These are phyloP conservation scores for Aureobasidium sp. DNA, from an alignment of 2,329 filamentous ascomycete species.

Conservation along the genomic window DNA sequence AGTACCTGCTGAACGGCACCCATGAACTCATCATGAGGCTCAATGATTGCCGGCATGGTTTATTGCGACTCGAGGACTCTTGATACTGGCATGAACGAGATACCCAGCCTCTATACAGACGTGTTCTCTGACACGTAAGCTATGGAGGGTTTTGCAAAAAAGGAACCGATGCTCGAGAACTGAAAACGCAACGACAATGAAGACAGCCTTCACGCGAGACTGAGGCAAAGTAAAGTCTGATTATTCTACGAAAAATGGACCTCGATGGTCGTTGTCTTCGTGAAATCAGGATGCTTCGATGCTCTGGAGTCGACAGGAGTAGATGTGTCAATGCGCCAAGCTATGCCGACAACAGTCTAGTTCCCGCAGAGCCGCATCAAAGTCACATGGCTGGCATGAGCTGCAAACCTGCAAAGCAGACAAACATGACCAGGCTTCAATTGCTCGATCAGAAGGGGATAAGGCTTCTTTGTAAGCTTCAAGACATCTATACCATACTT, in stretches of 20 bases:
- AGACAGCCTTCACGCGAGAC: neutral
- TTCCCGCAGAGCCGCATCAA: conserved; percentile 2
- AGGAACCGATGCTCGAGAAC: neutral
- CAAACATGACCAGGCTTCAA: neutral
- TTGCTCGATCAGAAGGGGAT: neutral
- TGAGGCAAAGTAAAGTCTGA: neutral
- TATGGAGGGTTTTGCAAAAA: neutral
- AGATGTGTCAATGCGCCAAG: neutral
- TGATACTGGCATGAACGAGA: no score
- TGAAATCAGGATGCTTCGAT: neutral
- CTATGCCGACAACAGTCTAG: neutral
- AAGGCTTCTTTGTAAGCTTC: neutral
- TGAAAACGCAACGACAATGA: neutral
- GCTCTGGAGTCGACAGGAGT: neutral
- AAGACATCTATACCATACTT: neutral
- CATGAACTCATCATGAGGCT: conserved; percentile 43
- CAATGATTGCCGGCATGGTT: conserved; percentile 34
- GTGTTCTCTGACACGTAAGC: conserved; percentile 9
- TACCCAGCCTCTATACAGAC: neutral
- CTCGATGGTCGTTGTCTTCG: neutral
- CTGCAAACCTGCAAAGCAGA: neutral
- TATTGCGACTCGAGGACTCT: neutral
- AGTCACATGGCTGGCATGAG: neutral
- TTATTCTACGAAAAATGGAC: neutral
- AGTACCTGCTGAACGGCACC: conserved; percentile 44